Evolutionary conservation across 257 asterid genomes (phyloP).

Genomic region (Solanum pennellii): DNA sequence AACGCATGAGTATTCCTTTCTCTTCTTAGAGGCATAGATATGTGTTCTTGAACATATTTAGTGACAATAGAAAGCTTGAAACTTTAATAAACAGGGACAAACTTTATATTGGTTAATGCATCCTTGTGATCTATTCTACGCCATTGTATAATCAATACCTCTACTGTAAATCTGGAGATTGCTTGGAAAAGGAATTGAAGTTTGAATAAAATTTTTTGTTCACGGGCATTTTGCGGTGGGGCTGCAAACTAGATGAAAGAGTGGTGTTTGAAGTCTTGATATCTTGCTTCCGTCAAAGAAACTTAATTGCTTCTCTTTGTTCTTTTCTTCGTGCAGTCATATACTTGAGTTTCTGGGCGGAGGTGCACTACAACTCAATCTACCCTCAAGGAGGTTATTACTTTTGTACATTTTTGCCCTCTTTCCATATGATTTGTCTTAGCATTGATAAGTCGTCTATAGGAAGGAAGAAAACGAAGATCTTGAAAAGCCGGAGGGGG

Average conservation of each 20-base stretch:
- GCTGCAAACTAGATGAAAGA: neutral
- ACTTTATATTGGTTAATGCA: neutral
- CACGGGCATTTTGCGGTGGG: neutral
- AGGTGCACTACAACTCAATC: conserved; percentile 95
- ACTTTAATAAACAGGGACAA: neutral
- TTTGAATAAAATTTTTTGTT: neutral
- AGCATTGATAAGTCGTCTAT: neutral
- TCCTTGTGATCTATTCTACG: neutral
- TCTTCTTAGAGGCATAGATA: neutral
- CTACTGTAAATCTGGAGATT: neutral
- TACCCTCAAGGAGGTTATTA: conserved; percentile 81
- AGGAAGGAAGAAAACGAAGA: neutral
- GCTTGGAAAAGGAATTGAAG: neutral
- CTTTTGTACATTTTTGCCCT: neutral
- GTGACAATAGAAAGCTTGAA: neutral
- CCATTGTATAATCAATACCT: neutral
- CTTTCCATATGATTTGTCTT: neutral
- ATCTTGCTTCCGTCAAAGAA: neutral
- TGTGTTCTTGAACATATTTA: neutral
- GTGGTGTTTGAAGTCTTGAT: neutral
- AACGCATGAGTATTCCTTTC: neutral
- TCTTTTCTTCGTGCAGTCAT: conserved; percentile 41
- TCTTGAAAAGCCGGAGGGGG: neutral
- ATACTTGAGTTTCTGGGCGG: conserved; percentile 93
- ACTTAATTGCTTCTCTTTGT: neutral